phyloP scores from a whole-genome alignment of 169 alveolate genomes.

The Plasmodium yoelii region DNA sequence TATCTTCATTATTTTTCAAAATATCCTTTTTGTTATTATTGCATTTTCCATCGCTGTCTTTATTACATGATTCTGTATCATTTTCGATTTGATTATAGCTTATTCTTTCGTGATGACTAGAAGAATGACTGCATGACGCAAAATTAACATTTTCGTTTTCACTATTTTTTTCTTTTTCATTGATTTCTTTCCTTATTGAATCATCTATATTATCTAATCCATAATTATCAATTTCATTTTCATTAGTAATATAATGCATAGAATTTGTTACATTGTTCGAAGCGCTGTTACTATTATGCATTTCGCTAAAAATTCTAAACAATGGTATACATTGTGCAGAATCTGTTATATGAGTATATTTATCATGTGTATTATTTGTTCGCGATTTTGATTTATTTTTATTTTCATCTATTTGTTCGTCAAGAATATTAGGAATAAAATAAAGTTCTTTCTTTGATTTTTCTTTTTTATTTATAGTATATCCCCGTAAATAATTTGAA shows the following conservation, averaged over 20 bases:
- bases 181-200: neutral
- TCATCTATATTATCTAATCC: neutral
- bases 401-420: conserved; percentile 13
- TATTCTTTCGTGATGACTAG: too few relatives aligned
- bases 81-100: too few relatives aligned
- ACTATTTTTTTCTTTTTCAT: neutral
- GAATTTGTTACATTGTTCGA: neutral
- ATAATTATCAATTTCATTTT: neutral
- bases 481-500: conserved; percentile 23
- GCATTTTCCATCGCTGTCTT: too few relatives aligned
- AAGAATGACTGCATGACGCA: too few relatives aligned
- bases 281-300: conserved; percentile 7
- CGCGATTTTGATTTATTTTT: conserved; percentile 22
- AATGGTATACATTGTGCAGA: conserved; percentile 31
- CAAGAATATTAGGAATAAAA: neutral
- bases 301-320: conserved; percentile 19
- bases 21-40: too few relatives aligned
- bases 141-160: neutral
- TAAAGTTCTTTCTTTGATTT: conserved; percentile 24
- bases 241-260: neutral
- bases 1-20: too few relatives aligned
- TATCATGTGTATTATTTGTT: conserved; percentile 31
- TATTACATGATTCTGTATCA: too few relatives aligned
- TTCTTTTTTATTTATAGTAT: conserved; percentile 4
- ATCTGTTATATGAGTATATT: neutral